Percentiles rank a stretch among this genome's conserved stretches.
Evolutionary conservation across 1,284 basidiomycete species (phyloP).

Genomic region (Violaceomyces palustris): DNA sequence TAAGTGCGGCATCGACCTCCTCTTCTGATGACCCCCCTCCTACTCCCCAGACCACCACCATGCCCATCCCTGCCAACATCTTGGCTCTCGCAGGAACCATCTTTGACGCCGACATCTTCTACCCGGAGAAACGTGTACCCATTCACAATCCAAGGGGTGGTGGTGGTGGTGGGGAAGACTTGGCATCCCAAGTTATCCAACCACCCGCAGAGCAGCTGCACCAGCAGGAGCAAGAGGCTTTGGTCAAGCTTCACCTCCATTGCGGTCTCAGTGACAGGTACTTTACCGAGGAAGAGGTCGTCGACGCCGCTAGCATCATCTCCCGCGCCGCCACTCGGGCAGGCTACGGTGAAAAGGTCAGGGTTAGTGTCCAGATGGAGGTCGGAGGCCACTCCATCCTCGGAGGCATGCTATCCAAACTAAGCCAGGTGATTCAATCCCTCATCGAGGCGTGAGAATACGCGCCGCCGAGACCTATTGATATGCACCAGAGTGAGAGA

Average conservation of each 20-base stretch:
- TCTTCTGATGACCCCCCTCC: background rate
- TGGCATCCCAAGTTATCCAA: too few relatives aligned
- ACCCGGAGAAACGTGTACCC: too few relatives aligned
- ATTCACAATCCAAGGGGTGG: too few relatives aligned
- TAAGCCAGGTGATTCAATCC: constrained; percentile 14
- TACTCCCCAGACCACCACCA: too few relatives aligned
- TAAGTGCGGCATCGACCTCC: background rate
- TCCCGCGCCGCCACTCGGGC: background rate
- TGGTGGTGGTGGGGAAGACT: too few relatives aligned
- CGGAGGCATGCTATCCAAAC: constrained; percentile 6
- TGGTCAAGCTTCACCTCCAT: constrained; percentile 6
- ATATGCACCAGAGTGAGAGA: too few relatives aligned
- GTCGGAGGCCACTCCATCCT: constrained; percentile 4
- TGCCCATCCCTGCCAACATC: constrained; percentile 6
- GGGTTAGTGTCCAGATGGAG: constrained; percentile 5
- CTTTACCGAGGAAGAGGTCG: constrained; percentile 6
- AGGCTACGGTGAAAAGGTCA: background rate
- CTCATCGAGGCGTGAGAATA: too few relatives aligned
- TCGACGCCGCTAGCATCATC: constrained; percentile 1
- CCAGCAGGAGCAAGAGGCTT: background rate
- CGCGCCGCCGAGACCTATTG: too few relatives aligned
- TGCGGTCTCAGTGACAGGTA: constrained; percentile 10
- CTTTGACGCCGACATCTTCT: too few relatives aligned
- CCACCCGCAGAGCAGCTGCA: too few relatives aligned
- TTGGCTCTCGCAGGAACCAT: constrained; percentile 5